phyloP scores from a whole-genome alignment of 208 protist species.

The Acanthamoeba divionensis region DNA sequence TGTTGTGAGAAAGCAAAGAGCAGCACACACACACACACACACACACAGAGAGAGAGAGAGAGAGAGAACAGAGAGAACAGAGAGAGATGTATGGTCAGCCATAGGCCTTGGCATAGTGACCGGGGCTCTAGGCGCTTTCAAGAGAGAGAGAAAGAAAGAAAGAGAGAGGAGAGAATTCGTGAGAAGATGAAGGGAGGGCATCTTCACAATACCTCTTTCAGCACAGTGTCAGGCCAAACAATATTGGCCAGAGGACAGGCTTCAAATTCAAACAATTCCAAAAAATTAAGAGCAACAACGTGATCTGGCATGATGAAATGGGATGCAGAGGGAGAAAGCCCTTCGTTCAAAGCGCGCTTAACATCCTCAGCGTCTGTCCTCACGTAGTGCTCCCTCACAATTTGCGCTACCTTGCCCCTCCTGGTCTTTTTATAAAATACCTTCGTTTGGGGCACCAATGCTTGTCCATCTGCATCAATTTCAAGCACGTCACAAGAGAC shows the following conservation, averaged over 20 bases:
- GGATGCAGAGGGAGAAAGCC: background rate
- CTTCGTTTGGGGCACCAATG: background rate
- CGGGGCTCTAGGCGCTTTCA: too few species aligned
- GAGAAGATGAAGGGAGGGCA: background rate
- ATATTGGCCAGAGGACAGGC: constrained; percentile 64
- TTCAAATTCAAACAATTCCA: constrained; percentile 77
- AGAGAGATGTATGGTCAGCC: too few species aligned
- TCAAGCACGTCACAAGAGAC: too few species aligned
- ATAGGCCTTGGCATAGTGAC: too few species aligned
- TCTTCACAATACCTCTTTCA: constrained; percentile 64
- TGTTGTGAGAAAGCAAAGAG: too few species aligned
- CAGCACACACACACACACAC: too few species aligned
- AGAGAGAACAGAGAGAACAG: background rate
- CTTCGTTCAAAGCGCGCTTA: background rate
- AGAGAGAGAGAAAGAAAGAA: background rate
- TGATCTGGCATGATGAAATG: constrained; percentile 73
- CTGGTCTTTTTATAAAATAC: constrained; percentile 51
- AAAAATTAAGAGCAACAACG: constrained; percentile 76
- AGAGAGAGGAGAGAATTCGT: too few species aligned
- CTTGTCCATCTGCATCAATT: too few species aligned
- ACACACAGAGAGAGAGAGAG: background rate
- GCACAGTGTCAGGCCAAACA: constrained; percentile 72
- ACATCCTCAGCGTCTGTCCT: constrained; percentile 66
- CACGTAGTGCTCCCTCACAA: constrained; percentile 73
- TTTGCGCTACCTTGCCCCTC: constrained; percentile 61